phyloP scores from a whole-genome alignment of 2,329 filamentous ascomycete genomes.

The Colletotrichum graminicola region DNA sequence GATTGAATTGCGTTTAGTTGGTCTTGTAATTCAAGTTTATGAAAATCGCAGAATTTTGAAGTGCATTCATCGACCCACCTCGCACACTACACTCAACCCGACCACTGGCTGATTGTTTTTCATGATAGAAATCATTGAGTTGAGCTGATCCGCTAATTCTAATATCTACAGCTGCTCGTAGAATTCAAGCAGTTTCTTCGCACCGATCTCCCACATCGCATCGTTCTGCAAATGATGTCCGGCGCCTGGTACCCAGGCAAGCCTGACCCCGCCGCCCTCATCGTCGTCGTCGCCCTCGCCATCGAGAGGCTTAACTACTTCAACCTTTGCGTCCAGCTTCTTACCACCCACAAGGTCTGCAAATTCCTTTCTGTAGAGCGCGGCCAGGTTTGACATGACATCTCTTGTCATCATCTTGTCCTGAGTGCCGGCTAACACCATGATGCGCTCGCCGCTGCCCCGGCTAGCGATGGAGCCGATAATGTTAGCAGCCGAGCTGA shows the following conservation, averaged over 20 bases:
- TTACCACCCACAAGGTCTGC: slow-evolving; percentile 47
- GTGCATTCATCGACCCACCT: neutral
- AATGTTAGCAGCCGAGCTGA: slow-evolving; percentile 57
- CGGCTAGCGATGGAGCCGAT: slow-evolving; percentile 52
- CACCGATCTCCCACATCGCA: slow-evolving; percentile 60
- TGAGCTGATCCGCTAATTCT: neutral
- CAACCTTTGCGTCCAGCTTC: slow-evolving; percentile 47
- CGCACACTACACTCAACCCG: neutral
- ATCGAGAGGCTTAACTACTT: slow-evolving; percentile 35
- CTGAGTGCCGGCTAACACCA: slow-evolving; percentile 55
- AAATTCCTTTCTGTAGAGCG: slow-evolving; percentile 53
- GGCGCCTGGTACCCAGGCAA: slow-evolving; percentile 57
- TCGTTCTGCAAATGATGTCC: slow-evolving; percentile 69
- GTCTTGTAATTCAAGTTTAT: too few relatives aligned
- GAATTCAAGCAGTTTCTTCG: slow-evolving; percentile 58
- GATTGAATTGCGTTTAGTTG: too few relatives aligned
- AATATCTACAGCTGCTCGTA: slow-evolving; percentile 43
- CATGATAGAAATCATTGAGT: neutral
- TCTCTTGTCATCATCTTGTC: slow-evolving; percentile 57
- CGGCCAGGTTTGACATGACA: slow-evolving; percentile 55
- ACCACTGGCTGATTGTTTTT: neutral
- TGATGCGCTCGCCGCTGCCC: slow-evolving; percentile 49
- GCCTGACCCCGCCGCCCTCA: slow-evolving; percentile 53
- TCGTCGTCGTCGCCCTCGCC: slow-evolving; percentile 47
- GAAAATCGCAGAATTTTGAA: neutral